Percentiles rank a stretch among this genome's conserved stretches.
Conservation (phyloP, 768 basidiomycete genomes). For the Baorangia bicolor region DNA sequence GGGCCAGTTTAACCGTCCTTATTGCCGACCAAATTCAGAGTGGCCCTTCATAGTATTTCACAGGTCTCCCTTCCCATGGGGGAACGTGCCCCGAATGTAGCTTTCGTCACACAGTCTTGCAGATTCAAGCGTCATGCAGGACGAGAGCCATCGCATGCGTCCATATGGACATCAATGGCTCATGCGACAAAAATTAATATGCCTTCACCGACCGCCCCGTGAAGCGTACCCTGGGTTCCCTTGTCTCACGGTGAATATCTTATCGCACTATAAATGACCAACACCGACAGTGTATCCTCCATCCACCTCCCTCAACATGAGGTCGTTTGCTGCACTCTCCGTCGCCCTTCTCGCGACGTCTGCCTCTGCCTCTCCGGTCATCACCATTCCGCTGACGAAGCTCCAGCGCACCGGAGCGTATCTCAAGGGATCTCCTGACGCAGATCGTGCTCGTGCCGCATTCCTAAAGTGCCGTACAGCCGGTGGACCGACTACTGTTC, state of each 20-base stretch:
- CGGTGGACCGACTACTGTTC: slow-evolving; percentile 13
- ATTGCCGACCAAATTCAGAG: background rate
- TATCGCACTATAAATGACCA: slow-evolving; percentile 4
- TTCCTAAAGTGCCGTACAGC: slow-evolving; percentile 2
- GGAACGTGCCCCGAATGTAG: background rate
- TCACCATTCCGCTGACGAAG: slow-evolving; percentile 14
- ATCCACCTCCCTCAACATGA: slow-evolving; percentile 8
- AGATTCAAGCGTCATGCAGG: too few species aligned
- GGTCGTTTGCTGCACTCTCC: slow-evolving; percentile 5
- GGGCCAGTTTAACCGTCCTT: background rate
- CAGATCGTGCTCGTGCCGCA: slow-evolving; percentile 17
- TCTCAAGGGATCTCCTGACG: slow-evolving; percentile 18
- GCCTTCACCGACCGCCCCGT: background rate
- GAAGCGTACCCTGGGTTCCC: background rate
- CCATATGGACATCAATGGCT: background rate
- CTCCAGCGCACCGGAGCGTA: slow-evolving; percentile 10
- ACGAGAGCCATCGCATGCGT: background rate
- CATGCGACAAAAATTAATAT: background rate
- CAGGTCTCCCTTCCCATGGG: background rate
- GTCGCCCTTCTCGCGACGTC: slow-evolving; percentile 5
- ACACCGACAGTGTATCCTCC: background rate
- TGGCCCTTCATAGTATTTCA: background rate
- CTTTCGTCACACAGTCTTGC: background rate
- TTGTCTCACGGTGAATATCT: background rate
- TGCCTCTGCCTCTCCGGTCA: slow-evolving; percentile 1